Conservation (phyloP, 2,329 filamentous ascomycete species). For the Fusarium armeniacum region DNA sequence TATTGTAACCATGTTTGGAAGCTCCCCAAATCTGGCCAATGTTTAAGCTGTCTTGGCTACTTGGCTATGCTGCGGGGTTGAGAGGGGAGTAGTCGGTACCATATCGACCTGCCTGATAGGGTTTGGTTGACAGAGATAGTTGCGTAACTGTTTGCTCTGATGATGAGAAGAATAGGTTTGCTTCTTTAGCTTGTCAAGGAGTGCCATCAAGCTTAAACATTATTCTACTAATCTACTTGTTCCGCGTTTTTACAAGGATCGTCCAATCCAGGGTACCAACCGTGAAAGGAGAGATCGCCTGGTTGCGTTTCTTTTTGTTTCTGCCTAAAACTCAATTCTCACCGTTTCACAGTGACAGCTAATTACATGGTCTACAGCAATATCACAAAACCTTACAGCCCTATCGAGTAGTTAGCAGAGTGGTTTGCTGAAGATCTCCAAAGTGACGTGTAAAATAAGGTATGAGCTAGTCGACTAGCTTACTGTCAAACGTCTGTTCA, state of each 20-base stretch:
- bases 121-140: conserved; percentile 24
- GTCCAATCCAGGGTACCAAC: neutral
- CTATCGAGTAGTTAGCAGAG: fast-evolving
- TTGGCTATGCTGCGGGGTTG: conserved; percentile 35
- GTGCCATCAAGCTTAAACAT: conserved; percentile 24
- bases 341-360: neutral
- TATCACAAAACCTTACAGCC: neutral
- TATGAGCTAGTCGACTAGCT: neutral
- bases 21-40: conserved; percentile 18
- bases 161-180: conserved; percentile 13
- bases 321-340: neutral
- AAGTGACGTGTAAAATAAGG: neutral
- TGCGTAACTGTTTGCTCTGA: conserved; percentile 26
- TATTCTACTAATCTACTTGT: neutral
- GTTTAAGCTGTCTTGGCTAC: conserved; percentile 19
- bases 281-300: neutral
- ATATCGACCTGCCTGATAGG: conserved; percentile 37
- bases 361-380: neutral
- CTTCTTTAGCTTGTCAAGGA: neutral
- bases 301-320: neutral
- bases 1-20: conserved; percentile 40
- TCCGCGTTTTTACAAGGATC: conserved; percentile 4
- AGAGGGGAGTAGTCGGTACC: conserved; percentile 1
- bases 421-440: fast-evolving
- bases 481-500: neutral